Evolutionary conservation across 805 yeast genomes (phyloP).

Genomic region (Yarrowia phangngaensis): DNA sequence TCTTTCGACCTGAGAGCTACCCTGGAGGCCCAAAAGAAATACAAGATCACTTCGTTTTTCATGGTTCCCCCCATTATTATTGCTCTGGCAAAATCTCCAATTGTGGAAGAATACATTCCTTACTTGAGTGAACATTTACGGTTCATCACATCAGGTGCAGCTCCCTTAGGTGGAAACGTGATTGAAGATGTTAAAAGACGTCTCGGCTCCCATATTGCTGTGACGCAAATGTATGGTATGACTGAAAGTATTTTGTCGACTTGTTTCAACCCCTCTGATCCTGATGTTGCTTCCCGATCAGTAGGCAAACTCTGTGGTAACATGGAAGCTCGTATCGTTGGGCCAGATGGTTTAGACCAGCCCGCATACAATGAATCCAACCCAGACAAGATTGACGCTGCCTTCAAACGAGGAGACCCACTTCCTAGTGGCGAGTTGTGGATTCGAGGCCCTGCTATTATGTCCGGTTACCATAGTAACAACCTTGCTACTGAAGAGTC

Average conservation of each 20-base stretch:
- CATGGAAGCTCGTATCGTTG: slow-evolving; percentile 10
- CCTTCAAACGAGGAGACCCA: slow-evolving; percentile 24
- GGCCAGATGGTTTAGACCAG: slow-evolving; percentile 1
- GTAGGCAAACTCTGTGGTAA: slow-evolving; percentile 13
- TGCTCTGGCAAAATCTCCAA: slow-evolving; percentile 47
- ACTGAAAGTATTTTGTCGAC: slow-evolving; percentile 28
- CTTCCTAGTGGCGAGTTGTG: slow-evolving; percentile 47
- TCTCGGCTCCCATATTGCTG: slow-evolving; percentile 27
- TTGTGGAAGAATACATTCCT: slow-evolving; percentile 43
- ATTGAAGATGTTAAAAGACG: slow-evolving; percentile 12
- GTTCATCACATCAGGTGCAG: slow-evolving; percentile 47
- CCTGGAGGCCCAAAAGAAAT: slow-evolving; percentile 34
- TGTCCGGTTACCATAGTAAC: slow-evolving; percentile 49
- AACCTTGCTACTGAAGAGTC: slow-evolving; percentile 47
- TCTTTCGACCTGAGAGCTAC: slow-evolving; percentile 39
- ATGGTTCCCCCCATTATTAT: slow-evolving; percentile 46
- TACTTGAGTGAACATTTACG: slow-evolving; percentile 44
- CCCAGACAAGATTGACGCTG: slow-evolving; percentile 14
- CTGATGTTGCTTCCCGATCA: neutral
- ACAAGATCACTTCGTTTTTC: slow-evolving; percentile 42
- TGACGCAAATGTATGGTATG: slow-evolving; percentile 27
- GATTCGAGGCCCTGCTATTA: slow-evolving; percentile 53
- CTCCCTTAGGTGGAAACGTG: slow-evolving; percentile 41
- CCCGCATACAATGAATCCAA: slow-evolving; percentile 26
- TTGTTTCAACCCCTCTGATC: slow-evolving; percentile 15